A percentile compares a stretch with the other conserved stretches of the same genome.
Evolutionary conservation across 164 flowering plant genomes (phyloP).

Genomic region (Pachysandra terminalis): DNA sequence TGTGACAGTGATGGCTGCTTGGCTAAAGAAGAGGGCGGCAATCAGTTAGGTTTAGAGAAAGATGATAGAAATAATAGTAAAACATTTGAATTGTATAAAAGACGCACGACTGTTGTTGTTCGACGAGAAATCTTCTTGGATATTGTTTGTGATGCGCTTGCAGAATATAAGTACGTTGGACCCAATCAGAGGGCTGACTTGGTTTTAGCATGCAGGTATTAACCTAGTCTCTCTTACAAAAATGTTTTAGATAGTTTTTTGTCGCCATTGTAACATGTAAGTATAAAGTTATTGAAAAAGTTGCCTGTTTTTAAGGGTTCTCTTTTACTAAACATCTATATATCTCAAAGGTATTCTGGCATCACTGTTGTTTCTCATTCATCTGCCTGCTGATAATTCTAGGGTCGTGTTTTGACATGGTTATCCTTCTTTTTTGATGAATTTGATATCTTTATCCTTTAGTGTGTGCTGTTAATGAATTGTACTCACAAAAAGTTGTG

Average conservation of each 20-base stretch:
- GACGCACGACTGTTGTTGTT: slow-evolving; percentile 66
- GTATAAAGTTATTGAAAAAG: background rate
- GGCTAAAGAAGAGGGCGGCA: slow-evolving; percentile 22
- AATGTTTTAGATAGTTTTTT: background rate
- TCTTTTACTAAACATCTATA: background rate
- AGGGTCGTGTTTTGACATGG: background rate
- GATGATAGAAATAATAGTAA: slow-evolving; percentile 29
- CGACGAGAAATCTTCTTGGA: slow-evolving; percentile 62
- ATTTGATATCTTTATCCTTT: too few species aligned
- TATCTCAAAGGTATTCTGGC: background rate
- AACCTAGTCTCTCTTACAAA: background rate
- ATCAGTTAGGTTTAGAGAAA: slow-evolving; percentile 21
- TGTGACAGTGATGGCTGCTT: slow-evolving; percentile 4
- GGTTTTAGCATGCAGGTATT: slow-evolving; percentile 85
- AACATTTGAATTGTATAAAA: slow-evolving; percentile 73
- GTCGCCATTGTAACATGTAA: background rate
- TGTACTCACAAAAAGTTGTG: too few species aligned
- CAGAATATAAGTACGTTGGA: slow-evolving; percentile 78
- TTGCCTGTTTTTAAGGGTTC: too few species aligned
- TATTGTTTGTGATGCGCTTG: slow-evolving; percentile 76
- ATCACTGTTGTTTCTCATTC: background rate
- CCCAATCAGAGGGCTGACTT: slow-evolving; percentile 83
- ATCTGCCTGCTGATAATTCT: background rate
- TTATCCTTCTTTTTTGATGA: too few species aligned
- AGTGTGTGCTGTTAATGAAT: too few species aligned